Evolutionary conservation across 768 basidiomycete species (phyloP), one percentile per base, ranked within the genome.

Genomic region (Boletus sensibilis): DNA sequence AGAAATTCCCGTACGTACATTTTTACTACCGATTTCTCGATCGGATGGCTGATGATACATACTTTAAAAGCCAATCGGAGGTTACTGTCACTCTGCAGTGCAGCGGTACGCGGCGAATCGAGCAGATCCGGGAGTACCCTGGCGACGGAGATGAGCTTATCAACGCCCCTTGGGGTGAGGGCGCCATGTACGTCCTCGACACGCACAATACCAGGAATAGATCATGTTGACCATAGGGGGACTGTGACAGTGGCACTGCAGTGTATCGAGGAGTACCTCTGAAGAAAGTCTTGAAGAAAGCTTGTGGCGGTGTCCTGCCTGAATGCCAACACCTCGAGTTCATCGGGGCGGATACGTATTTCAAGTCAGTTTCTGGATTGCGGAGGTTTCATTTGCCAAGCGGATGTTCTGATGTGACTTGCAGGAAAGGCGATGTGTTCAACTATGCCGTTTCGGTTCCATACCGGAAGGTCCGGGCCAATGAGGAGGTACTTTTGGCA

Each of bases 301-400:
- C 81, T 1, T 82, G 79, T 57, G 80, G 80, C 3, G 82, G 81
- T 18, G 68, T 82, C 39, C 64, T 70, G 20, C 76, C 78, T 13
- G 77, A 80, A 38, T 78, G 76, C 49, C 58, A 77, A 60, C 81
- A 82, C 62, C 70, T 82, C 59, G 82, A 83, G 64, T 79, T 82
- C 64, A 76, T 82, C 56, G 81, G 82, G 23, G 81, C 80, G 7
- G 82, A 83, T 57, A 82, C 81, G 1, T 82, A 82, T 64, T 81
- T 82, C 73, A 80, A 80, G 81, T 78, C 38, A 38, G 53, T 40
- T 35, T 39, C 37, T 6, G 2, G 20, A 5, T 21, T 16, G 4
- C 20, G 12, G 18, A n/a, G 16, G 6, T 35, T n/a, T 18, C 14
- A 10, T 8, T 18, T 12, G 16, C 23, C 16, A 16, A 18, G 47